phyloP scores from a whole-genome alignment of 2,329 filamentous ascomycete genomes.

The Beauveria sp. region DNA sequence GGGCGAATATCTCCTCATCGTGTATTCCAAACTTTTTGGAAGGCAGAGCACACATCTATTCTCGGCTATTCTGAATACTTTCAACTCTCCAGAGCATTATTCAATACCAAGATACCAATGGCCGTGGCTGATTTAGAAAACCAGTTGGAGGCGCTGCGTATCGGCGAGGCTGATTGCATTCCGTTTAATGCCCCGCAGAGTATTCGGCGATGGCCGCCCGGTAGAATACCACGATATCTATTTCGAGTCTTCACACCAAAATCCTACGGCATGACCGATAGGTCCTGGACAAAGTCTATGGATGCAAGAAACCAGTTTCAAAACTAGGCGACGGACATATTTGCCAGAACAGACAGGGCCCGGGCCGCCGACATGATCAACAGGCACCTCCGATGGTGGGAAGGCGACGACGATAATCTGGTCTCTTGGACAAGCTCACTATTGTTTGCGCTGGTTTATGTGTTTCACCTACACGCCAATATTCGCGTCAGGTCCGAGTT shows the following conservation, averaged over 20 bases:
- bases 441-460: neutral
- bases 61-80: too few relatives aligned
- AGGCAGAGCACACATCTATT: too few relatives aligned
- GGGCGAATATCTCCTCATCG: too few relatives aligned
- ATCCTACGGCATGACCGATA: neutral
- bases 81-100: too few relatives aligned
- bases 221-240: neutral
- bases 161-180: too few relatives aligned
- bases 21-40: too few relatives aligned
- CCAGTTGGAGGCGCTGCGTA: too few relatives aligned
- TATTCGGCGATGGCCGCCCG: too few relatives aligned
- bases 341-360: neutral
- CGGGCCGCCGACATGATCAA: neutral
- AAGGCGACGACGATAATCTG: neutral
- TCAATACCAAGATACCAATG: too few relatives aligned
- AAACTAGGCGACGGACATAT: neutral
- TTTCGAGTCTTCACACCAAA: neutral
- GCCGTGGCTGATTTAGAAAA: too few relatives aligned
- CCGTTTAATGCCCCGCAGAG: too few relatives aligned
- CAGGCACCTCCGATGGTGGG: neutral
- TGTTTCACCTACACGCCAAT: neutral
- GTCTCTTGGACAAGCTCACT: neutral
- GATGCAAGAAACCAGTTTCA: neutral
- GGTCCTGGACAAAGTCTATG: neutral
- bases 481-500: neutral